Base-by-base conservation (phyloP, 2,329 filamentous ascomycete genomes). In the Ophiognomonia clavigignenti-juglandacearum region DNA sequence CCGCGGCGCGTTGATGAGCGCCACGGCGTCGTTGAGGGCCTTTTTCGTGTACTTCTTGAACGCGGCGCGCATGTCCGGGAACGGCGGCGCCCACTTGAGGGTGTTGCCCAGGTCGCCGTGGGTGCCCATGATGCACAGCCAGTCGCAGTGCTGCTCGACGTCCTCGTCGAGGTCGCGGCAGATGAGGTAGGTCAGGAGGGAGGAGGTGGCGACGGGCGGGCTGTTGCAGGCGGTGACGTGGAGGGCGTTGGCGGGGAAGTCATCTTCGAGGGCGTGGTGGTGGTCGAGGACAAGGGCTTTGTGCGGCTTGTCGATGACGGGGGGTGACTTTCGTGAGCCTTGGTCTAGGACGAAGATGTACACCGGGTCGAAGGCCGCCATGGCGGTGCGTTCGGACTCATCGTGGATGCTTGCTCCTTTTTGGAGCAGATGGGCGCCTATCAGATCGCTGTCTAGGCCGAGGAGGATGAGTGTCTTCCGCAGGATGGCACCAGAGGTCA, bases 291-390 rank as follows among this genome's bases (percentile, higher is more conserved):
- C 64, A 4, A 86, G 62, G 2, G 72, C 73, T 41, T 68, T 73
- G 40, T 77, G 71, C 1, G 68, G 59, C 1, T 56, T 54, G 29
- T 77, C 69, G 19, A 82, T 69, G 10, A 86, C 61, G 1, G 79
- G 72, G 4, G 72, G 71, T 1, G 72, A 74, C 36, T 67, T 68
- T 14, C 76, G 70, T 34, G 80, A 82, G 13, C 83, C 82, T 59
- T 86, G 82, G 53, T 85, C 83, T 4, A 86, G 67, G 1, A 85
- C 71, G 58, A 86, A 80, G 45, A 86, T 70, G 56, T 75, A 85
- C 1, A 64, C 64, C 2, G 82, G 78, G 2, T 71, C 56, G 26
- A 72, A 65, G 0, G 65, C 59, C 1, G 70, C 59, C 68, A 86
- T 82, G 1, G 67, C 65, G 9, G 59, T 54, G 27, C 79, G 68